Conservation (phyloP, 108 stramenopile species). For the Discostella stelligeroides region DNA sequence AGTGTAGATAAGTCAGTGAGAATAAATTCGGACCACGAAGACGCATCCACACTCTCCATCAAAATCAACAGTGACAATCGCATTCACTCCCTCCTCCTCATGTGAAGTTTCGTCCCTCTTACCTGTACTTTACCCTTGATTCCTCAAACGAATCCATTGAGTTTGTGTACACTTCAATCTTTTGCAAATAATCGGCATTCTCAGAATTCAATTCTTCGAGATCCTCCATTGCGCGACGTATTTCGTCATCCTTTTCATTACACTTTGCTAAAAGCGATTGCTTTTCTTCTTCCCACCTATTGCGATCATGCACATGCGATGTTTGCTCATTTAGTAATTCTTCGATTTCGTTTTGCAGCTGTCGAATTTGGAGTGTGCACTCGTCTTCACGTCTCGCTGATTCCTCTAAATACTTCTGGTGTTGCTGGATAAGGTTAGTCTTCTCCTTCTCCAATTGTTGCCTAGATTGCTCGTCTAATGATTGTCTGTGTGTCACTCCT, state of each 20-base stretch:
- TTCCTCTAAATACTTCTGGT: slow-evolving; percentile 7
- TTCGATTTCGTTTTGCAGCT: slow-evolving; percentile 14
- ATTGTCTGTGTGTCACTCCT: slow-evolving; percentile 3
- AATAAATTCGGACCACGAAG: not conserved
- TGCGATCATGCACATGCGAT: not conserved
- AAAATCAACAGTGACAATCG: no score
- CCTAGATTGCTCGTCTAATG: slow-evolving; percentile 3
- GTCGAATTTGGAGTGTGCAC: slow-evolving; percentile 1
- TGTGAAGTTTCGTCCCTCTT: not conserved
- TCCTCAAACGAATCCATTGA: not conserved
- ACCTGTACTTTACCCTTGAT: slow-evolving; percentile 12
- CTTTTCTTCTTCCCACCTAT: slow-evolving; percentile 25
- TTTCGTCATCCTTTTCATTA: slow-evolving; percentile 18
- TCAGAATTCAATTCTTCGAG: slow-evolving; percentile 26
- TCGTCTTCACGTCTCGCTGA: slow-evolving; percentile 8
- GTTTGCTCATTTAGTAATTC: slow-evolving; percentile 16
- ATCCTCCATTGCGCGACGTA: slow-evolving; percentile 18
- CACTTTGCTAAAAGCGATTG: slow-evolving; percentile 8
- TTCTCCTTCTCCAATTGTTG: slow-evolving; percentile 16
- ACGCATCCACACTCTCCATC: no score
- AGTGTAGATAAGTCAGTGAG: not conserved
- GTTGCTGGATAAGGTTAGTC: slow-evolving; percentile 3
- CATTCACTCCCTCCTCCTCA: no score
- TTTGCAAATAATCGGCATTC: slow-evolving; percentile 17
- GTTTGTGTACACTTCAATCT: slow-evolving; percentile 6